Evolutionary conservation across 345 rosid genomes (phyloP).

Genomic region (Heritiera fomes): DNA sequence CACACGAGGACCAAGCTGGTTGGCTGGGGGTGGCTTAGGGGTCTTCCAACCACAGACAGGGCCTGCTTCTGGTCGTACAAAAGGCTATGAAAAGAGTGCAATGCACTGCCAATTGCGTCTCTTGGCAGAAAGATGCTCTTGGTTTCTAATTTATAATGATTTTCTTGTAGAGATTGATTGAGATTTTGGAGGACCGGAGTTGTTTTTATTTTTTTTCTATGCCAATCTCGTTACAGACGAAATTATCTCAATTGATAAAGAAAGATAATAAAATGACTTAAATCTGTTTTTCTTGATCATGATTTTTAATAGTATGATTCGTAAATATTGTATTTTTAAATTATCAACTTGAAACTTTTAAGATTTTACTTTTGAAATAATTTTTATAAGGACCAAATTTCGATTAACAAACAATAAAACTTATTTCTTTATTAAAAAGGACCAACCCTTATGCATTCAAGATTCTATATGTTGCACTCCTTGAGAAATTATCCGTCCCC

Average conservation of each 20-base stretch:
- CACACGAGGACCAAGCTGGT: conserved; percentile 1
- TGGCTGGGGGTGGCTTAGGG: background rate
- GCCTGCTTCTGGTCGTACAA: background rate
- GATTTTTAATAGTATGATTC: no score
- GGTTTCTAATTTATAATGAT: conserved; percentile 11
- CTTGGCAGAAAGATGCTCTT: background rate
- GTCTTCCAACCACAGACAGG: conserved; percentile 10
- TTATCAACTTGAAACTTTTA: no score
- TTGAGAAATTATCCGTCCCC: background rate
- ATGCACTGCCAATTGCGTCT: background rate
- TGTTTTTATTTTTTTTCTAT: background rate
- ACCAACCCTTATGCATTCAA: no score
- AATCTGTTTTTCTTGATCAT: no score
- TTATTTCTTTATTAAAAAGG: no score
- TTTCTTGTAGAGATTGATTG: background rate
- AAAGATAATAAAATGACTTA: no score
- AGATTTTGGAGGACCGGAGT: background rate
- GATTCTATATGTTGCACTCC: no score
- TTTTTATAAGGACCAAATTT: no score
- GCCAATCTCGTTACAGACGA: background rate
- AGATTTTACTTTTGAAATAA: no score
- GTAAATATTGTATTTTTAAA: no score
- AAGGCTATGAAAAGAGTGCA: background rate
- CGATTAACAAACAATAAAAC: no score
- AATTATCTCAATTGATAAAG: background rate